Conservation (phyloP, 116 monocot species). For the Dioscorea cayenensis region DNA sequence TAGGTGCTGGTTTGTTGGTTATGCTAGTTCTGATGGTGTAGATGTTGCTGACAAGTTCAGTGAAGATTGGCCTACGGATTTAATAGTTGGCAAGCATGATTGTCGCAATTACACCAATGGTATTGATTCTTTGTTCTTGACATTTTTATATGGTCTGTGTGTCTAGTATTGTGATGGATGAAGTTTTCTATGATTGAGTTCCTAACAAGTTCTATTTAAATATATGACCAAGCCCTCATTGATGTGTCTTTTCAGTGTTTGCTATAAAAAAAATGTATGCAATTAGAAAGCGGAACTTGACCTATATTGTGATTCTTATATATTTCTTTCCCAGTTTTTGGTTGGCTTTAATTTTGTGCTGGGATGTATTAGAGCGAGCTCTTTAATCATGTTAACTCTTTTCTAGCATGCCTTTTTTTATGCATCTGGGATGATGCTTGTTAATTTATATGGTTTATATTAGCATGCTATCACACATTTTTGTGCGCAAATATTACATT, state of each 20-base stretch:
- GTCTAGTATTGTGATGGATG: neutral
- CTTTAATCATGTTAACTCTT: neutral
- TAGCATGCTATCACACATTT: neutral
- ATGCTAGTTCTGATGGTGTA: conserved; percentile 22
- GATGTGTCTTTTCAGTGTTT: too few species aligned
- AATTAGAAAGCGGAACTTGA: neutral
- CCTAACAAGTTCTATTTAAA: neutral
- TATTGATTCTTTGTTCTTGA: conserved; percentile 10
- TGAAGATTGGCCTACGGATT: conserved; percentile 48
- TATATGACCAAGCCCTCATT: neutral
- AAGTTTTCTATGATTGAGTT: neutral
- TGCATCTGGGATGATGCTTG: neutral
- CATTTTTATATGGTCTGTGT: neutral
- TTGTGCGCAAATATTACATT: neutral
- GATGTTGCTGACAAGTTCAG: conserved; percentile 53
- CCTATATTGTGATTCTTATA: too few species aligned
- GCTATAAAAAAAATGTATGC: neutral
- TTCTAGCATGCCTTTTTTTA: neutral
- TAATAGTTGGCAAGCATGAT: conserved; percentile 67
- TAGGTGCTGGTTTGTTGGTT: conserved; percentile 83
- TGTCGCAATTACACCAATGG: conserved; percentile 77
- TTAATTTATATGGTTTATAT: neutral
- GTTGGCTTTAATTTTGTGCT: neutral
- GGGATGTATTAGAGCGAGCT: neutral
- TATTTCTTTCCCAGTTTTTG: neutral